Evolutionary conservation across 495 filamentous ascomycete species (phyloP), one percentile per base, ranked within the genome.

Genomic region (Lasiosphaeriaceae sp.): DNA sequence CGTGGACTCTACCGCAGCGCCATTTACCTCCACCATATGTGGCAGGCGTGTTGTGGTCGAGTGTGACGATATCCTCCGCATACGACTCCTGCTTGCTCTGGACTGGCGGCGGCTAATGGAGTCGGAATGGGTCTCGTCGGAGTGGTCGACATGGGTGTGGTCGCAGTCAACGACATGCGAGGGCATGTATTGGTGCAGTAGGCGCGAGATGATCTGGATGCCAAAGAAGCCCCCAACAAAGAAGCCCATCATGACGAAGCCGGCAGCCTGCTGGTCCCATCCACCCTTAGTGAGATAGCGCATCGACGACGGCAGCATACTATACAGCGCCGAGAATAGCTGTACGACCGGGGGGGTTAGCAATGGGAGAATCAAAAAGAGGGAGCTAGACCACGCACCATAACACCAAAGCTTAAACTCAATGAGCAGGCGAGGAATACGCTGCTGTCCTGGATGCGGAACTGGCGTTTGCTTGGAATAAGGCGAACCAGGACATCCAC

Each of bases 161-260:
- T 92, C 88, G 71, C 94, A 98, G 68, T 91, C 90, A 54, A 97
- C 93, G 21, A 96, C 85, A 65, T 94, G 88, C n/a, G 91, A 94
- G 0, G 95, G 94, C 47, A 97, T 86, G 65, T 85, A 86, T 22
- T 78, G 83, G 69, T 98, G 94, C 22, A 97, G 67, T 14, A 95
- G 66, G 20, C 84, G 81, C 2, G 94, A 96, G 20, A 96, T 59
- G 47, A 90, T 60, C 55, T 90, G 87, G 48, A 98, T 96, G 3
- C 90, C 87, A 17, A 96, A 67, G 47, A 96, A 92, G 20, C 94
- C 94, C 12, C 71, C 81, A 4, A 93, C 71, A 64, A 97, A 98
- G 57, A 85, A 87, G 21, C 74, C 83, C 62, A 93, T 90, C 51
- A 94, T 76, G 2, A 80, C 72, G 66, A 87, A 92, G 14, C 86